These are phyloP conservation scores for Aureobasidium musti DNA, from an alignment of 2,329 filamentous ascomycete genomes.

Conservation along the genomic window DNA sequence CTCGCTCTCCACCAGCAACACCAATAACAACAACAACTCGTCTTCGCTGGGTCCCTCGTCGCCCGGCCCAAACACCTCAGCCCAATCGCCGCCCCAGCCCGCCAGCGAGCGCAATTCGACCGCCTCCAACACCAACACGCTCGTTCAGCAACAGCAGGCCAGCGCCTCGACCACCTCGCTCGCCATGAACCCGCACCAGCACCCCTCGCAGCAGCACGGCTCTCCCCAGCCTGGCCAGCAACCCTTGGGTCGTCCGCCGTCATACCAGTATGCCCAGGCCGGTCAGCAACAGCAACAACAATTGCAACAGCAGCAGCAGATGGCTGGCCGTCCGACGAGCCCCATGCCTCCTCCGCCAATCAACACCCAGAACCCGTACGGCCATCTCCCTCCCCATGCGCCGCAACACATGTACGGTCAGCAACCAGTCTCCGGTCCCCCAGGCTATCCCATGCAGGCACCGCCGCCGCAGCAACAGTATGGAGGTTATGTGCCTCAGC, in stretches of 20 bases:
- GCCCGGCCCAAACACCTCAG: conserved; percentile 27
- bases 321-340: conserved; percentile 53
- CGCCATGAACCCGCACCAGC: conserved; percentile 46
- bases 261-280: conserved; percentile 59
- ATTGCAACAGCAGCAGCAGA: conserved; percentile 48
- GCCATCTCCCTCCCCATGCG: conserved; percentile 37
- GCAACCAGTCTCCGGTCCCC: conserved; percentile 41
- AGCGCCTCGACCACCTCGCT: conserved; percentile 43
- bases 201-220: conserved; percentile 45
- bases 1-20: conserved; percentile 35
- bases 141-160: conserved; percentile 42
- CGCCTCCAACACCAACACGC: conserved; percentile 38
- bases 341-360: conserved; percentile 50
- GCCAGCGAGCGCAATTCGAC: conserved; percentile 36
- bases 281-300: conserved; percentile 45
- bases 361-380: conserved; percentile 53
- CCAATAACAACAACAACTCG: conserved; percentile 39
- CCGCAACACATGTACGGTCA: conserved; percentile 45
- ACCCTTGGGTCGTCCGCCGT: conserved; percentile 62
- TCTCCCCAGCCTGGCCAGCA: conserved; percentile 48
- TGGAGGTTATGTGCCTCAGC: conserved; percentile 30
- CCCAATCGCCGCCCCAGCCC: conserved; percentile 44
- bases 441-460: conserved; percentile 44
- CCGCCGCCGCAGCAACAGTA: conserved; percentile 35
- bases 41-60: conserved; percentile 32